Conservation (phyloP, 768 basidiomycete species). For the Termitomyces sp. region DNA sequence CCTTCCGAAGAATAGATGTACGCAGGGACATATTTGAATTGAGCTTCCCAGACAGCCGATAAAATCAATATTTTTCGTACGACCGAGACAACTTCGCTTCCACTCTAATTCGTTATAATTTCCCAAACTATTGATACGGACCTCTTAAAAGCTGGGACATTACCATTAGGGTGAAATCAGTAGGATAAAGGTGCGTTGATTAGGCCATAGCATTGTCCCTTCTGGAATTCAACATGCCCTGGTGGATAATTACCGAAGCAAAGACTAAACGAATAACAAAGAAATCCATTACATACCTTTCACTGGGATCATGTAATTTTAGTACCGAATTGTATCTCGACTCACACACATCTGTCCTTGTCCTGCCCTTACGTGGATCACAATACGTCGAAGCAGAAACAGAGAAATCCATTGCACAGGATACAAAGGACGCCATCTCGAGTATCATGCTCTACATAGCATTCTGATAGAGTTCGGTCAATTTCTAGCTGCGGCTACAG, state of each 20-base stretch:
- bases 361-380: neutral
- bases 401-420: neutral
- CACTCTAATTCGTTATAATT: neutral
- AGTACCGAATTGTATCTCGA: neutral
- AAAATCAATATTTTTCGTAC: neutral
- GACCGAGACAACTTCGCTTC: neutral
- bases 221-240: neutral
- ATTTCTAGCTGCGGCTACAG: no score
- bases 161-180: neutral
- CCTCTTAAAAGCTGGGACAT: neutral
- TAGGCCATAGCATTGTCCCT: neutral
- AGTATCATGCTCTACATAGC: neutral
- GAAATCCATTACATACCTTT: neutral
- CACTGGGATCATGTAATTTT: neutral
- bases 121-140: neutral
- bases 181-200: neutral
- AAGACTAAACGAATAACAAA: neutral
- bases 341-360: neutral
- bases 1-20: neutral
- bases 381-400: neutral
- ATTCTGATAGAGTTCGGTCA: neutral
- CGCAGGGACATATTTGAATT: neutral
- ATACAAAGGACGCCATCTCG: neutral
- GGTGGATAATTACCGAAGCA: neutral
- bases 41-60: neutral